These are phyloP conservation scores for Solanum ossicruentum DNA, from an alignment of 257 asterid genomes.

Conservation along the genomic window DNA sequence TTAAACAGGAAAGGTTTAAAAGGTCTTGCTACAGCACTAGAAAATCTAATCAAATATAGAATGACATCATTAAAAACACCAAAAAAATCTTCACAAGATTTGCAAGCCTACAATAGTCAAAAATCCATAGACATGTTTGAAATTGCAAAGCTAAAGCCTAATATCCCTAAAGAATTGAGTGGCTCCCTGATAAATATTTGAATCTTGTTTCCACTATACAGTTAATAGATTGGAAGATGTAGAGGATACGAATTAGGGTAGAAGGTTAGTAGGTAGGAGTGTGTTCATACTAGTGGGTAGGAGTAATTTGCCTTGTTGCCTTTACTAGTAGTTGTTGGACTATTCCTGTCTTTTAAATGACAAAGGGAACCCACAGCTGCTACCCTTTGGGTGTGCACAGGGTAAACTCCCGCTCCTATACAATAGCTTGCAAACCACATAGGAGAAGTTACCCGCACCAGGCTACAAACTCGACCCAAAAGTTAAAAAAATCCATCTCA, in stretches of 20 bases:
- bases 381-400: too few relatives aligned
- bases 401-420: too few relatives aligned
- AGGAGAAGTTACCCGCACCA: too few relatives aligned
- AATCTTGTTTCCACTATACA: not conserved
- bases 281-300: not conserved
- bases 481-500: too few relatives aligned
- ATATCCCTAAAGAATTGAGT: not conserved
- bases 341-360: not conserved
- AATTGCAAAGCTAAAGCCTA: not conserved
- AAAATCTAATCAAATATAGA: not conserved
- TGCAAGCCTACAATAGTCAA: not conserved
- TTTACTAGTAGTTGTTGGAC: not conserved
- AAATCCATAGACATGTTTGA: not conserved
- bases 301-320: not conserved
- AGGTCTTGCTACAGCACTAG: not conserved
- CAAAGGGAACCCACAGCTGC: too few relatives aligned
- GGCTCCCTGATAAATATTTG: not conserved
- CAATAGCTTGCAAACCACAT: too few relatives aligned
- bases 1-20: not conserved
- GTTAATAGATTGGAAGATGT: not conserved
- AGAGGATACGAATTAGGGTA: not conserved
- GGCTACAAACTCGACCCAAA: too few relatives aligned
- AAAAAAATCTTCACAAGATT: not conserved
- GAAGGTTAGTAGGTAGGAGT: not conserved
- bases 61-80: not conserved